Conservation (phyloP, 495 filamentous ascomycete genomes). For the Acidiella bohemica region DNA sequence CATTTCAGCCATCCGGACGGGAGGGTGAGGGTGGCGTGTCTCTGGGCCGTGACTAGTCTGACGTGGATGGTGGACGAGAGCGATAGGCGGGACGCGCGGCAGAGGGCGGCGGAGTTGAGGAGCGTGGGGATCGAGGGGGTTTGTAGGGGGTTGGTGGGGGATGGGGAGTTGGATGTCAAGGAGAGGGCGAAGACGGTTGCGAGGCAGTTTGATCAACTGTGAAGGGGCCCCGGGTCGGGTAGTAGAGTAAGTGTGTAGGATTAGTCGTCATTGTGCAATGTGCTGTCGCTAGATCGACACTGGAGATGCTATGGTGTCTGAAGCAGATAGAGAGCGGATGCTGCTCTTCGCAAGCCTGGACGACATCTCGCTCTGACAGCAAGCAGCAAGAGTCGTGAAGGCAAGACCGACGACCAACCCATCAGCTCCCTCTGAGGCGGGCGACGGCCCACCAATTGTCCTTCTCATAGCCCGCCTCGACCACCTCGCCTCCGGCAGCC, state of each 20-base stretch:
- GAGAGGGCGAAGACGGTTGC: constrained; percentile 71
- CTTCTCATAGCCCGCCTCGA: constrained; percentile 82
- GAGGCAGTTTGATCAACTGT: constrained; percentile 41
- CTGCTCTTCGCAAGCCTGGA: too few species aligned
- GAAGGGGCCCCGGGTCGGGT: too few species aligned
- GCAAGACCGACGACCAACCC: not conserved
- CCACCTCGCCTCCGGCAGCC: constrained; percentile 58
- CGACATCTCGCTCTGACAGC: too few species aligned
- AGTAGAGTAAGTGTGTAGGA: too few species aligned
- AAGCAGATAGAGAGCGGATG: too few species aligned
- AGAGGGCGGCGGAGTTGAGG: constrained; percentile 53
- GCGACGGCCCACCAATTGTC: constrained; percentile 95
- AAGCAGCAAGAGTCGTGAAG: too few species aligned
- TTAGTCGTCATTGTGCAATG: too few species aligned
- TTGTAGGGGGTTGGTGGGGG: constrained; percentile 44
- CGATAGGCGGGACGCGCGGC: constrained; percentile 46
- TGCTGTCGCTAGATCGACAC: too few species aligned
- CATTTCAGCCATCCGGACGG: constrained; percentile 55
- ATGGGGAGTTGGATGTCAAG: constrained; percentile 68
- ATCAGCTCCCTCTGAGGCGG: not conserved
- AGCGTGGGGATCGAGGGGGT: constrained; percentile 60
- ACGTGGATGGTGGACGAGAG: constrained; percentile 60
- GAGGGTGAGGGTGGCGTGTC: constrained; percentile 58
- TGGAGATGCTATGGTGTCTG: too few species aligned
- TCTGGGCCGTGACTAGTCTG: constrained; percentile 72